Base-by-base conservation (phyloP, 139 green algal genomes). In the Haematococcus sp. region DNA sequence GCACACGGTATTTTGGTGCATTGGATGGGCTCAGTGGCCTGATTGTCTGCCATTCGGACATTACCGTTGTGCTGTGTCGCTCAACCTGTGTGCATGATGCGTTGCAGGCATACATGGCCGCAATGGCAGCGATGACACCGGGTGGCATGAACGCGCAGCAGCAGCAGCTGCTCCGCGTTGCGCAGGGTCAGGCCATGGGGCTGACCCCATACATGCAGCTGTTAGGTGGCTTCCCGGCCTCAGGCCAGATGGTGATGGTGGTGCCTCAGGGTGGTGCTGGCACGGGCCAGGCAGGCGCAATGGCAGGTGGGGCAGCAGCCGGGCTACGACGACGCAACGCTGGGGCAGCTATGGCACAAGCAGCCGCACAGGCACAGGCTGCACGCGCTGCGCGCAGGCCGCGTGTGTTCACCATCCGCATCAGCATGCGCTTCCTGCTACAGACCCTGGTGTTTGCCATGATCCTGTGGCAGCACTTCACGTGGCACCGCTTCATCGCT, bases 401-500 rank as follows among this genome's bases (percentile, higher is more conserved):
- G 15, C 84, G 82, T 51, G 73, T 87, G 25, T 63, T 90, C 31
- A 78, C 63, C 11, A 77, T 92, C n/a, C 81, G 81, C 19, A 82
- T 94, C 61, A 88, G 81, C 80, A 70, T 88, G 74, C 87, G 88
- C 15, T 76, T 71, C 23, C 63, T 93, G 70, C 80, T 94, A 66
- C 89, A 94, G 79, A 43, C 87, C 61, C 60, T 84, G 56, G 84
- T 94, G 40, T 81, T 93, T 52, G 69, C 66, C 22, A 56, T 93
- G 51, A 71, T 94, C 16, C 65, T 93, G 32, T 68, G 40, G 74
- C 86, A 90, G 88, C 86, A 94, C 82, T 94, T 86, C 77, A 89
- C 89, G 0, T 90, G 85, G 35, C 59, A 73, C 1, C 81, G 90
- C 22, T 84, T 93, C 67, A 46, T 90, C 40, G 67, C 84, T 33